These are phyloP conservation scores for Suillus placidus DNA, from an alignment of 768 basidiomycete species.

Conservation along the genomic window DNA sequence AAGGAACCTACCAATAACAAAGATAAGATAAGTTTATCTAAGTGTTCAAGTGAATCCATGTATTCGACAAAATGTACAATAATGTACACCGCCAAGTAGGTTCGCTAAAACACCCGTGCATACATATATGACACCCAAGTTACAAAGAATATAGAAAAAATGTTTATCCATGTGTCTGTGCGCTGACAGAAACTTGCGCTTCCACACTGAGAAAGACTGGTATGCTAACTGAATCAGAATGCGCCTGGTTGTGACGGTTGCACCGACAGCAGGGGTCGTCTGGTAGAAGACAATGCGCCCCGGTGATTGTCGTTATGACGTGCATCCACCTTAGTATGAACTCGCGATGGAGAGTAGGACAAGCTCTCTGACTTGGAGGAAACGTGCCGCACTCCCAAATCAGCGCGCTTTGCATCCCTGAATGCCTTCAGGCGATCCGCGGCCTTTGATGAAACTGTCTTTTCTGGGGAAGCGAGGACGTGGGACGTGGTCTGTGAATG, in stretches of 20 bases:
- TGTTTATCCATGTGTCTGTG: not conserved
- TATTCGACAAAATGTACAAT: not conserved
- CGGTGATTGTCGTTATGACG: not conserved
- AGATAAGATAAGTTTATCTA: not conserved
- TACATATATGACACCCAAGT: not conserved
- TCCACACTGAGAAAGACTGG: not conserved
- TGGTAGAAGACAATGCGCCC: not conserved
- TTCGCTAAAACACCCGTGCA: not conserved
- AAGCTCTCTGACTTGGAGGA: constrained; percentile 5
- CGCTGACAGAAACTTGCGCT: not conserved
- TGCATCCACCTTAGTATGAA: not conserved
- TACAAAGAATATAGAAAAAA: not conserved
- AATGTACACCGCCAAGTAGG: not conserved
- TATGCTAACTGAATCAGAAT: constrained; percentile 7
- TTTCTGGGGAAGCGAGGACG: constrained; percentile 20
- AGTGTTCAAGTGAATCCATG: not conserved
- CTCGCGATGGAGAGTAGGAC: constrained; percentile 3
- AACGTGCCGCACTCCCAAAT: constrained; percentile 18
- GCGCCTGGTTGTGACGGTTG: constrained; percentile 9
- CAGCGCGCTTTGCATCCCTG: constrained; percentile 50
- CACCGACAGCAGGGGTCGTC: not conserved
- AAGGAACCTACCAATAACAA: not conserved
- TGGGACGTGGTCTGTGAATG: constrained; percentile 3
- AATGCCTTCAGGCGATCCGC: constrained; percentile 52
- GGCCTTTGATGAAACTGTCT: constrained; percentile 37